Evolutionary conservation across 805 yeast genomes (phyloP), one percentile per base, ranked within the genome.

Genomic region (Monosporozyma unispora): DNA sequence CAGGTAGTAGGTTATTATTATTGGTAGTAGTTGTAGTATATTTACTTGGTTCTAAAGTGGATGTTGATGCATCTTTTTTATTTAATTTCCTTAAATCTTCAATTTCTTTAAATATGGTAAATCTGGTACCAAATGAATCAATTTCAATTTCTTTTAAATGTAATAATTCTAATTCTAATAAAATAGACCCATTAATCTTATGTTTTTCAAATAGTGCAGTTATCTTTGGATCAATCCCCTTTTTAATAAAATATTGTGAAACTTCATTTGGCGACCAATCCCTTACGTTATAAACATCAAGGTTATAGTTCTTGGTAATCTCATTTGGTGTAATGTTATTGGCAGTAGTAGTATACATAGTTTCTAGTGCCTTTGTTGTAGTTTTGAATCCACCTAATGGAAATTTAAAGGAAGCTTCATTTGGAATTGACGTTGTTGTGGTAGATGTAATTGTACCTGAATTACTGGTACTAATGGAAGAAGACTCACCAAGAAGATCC

Each of bases 101-200:
- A 59, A 93, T 91, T 62, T 87, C 95, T 61, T 87, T 89, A 66
- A 80, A 82, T 38, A 93, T 78, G 64, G 89, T 96, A 67, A 89
- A 93, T 53, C 99, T 77, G 0, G 96, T 88, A 23, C 99, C 99
- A 70, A 93, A 93, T 3, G 96, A 86, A 42, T 81, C 75, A 46
- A 93, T 93, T 48, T 89, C 98, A 51, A 93, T 72, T 65, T 93
- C 99, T 64, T 91, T 93, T 60, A 93, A 74, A 60, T 86, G 84
- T 1, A 87, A 76, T 52, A 91, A 73, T 60, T 91, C 96, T 54
- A 93, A 74, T 65, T 90, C 95, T 48, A 93, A 72, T 46, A 93
- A 69, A 46, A 91, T 91, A 2, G 79, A 70, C 12, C 99, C 99
- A 1, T 88, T 82, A 50, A 93, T 87, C 57, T 88, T 87, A 67